Conservation (phyloP, 768 basidiomycete genomes). For the Cystobasidium ongulense region DNA sequence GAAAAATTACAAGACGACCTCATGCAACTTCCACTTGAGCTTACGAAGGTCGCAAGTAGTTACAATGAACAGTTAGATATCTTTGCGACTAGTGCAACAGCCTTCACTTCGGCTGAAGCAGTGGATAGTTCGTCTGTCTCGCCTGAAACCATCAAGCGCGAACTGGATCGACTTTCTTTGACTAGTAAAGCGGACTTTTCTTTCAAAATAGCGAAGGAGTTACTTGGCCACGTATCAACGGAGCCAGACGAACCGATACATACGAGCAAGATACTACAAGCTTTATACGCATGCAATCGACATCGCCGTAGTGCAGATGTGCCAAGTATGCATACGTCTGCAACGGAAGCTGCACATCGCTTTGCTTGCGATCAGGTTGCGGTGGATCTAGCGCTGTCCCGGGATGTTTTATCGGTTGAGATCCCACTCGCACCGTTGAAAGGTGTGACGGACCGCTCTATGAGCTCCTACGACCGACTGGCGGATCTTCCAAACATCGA, state of each 20-base stretch:
- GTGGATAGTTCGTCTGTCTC: neutral
- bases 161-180: neutral
- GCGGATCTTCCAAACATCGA: neutral
- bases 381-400: conserved; percentile 5
- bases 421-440: neutral
- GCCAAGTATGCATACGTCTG: neutral
- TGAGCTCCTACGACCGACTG: neutral
- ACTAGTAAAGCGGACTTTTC: neutral
- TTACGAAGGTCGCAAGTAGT: neutral
- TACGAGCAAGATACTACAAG: neutral
- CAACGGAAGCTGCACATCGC: neutral
- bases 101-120: neutral
- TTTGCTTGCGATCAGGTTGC: conserved; percentile 25
- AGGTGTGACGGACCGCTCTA: neutral
- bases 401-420: neutral
- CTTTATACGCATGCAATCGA: neutral
- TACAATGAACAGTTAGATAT: neutral
- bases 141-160: neutral
- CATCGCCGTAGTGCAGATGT: neutral
- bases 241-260: neutral
- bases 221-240: neutral
- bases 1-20: neutral
- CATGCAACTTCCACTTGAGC: neutral
- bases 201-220: neutral
- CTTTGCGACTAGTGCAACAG: neutral